phyloP scores from a whole-genome alignment of 306 rosid genomes.

The Mimosa pudica region DNA sequence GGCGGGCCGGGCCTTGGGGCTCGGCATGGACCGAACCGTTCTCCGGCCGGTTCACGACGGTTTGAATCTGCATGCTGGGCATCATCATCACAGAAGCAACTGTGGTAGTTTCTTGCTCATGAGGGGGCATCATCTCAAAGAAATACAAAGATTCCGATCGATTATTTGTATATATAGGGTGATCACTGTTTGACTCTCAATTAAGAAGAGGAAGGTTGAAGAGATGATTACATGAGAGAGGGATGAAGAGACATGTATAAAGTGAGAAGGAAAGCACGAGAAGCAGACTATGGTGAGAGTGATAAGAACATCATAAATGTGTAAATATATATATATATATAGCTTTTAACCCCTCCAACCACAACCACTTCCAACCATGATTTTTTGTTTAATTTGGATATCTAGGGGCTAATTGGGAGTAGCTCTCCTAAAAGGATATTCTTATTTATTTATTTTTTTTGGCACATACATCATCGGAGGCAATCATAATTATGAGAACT shows the following conservation, averaged over 20 bases:
- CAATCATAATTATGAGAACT: no score
- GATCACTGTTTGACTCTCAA: not conserved
- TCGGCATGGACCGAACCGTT: slow-evolving; percentile 55
- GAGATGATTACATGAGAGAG: slow-evolving; percentile 16
- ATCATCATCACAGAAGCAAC: slow-evolving; percentile 5
- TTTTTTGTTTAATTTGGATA: no score
- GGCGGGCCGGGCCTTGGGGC: slow-evolving; percentile 2
- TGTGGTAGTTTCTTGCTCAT: slow-evolving; percentile 47
- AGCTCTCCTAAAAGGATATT: no score
- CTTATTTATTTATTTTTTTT: no score
- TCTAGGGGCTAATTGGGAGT: no score
- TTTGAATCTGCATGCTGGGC: slow-evolving; percentile 31
- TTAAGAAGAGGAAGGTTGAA: not conserved
- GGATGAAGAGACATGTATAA: not conserved
- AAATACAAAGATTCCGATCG: not conserved
- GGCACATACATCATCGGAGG: no score
- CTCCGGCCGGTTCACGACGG: slow-evolving; percentile 37
- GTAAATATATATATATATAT: slow-evolving; percentile 27
- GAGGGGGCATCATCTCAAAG: slow-evolving; percentile 59
- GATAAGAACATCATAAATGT: not conserved
- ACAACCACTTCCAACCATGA: not conserved
- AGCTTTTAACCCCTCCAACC: not conserved
- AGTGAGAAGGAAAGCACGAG: slow-evolving; percentile 22
- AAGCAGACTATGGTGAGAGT: slow-evolving; percentile 14
- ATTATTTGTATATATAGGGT: not conserved